Evolutionary conservation across 768 basidiomycete species (phyloP).

Genomic region (Podaxis carcinomalis): DNA sequence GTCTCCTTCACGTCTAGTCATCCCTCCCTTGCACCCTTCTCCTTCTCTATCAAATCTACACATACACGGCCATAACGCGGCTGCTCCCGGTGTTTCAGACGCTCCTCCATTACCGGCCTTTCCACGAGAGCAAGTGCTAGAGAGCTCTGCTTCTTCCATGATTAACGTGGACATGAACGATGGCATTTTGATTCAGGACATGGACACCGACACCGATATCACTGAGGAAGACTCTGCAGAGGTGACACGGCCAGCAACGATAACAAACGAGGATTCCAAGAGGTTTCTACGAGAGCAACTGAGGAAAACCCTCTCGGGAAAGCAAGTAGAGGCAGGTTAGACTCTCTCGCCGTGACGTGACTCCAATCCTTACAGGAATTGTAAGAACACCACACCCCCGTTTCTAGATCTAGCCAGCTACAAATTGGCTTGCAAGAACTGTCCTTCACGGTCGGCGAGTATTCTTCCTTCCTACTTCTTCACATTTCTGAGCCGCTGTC

Average conservation of each 20-base stretch:
- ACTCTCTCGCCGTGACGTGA: background rate
- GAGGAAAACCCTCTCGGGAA: constrained; percentile 57
- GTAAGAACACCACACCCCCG: constrained; percentile 26
- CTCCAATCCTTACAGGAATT: constrained; percentile 6
- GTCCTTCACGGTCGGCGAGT: constrained; percentile 34
- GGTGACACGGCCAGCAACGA: constrained; percentile 30
- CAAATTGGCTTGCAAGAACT: constrained; percentile 33
- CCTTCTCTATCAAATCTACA: constrained; percentile 56
- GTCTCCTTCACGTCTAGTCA: constrained; percentile 50
- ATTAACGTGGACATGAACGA: constrained; percentile 63
- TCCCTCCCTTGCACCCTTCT: constrained; percentile 48
- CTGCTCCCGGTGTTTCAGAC: constrained; percentile 26
- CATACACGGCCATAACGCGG: constrained; percentile 45
- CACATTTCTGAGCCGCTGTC: background rate
- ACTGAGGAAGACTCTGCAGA: constrained; percentile 55
- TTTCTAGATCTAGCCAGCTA: constrained; percentile 26
- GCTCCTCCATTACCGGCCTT: constrained; percentile 17
- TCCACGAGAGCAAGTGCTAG: constrained; percentile 32
- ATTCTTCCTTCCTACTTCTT: background rate
- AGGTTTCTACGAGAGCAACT: constrained; percentile 67
- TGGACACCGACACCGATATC: constrained; percentile 58
- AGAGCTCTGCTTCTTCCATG: constrained; percentile 71
- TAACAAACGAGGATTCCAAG: constrained; percentile 53
- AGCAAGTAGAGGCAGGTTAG: constrained; percentile 47
- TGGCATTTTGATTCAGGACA: constrained; percentile 68